Evolutionary conservation across 2,329 filamentous ascomycete genomes (phyloP).

Genomic region (Seiridium unicorne): DNA sequence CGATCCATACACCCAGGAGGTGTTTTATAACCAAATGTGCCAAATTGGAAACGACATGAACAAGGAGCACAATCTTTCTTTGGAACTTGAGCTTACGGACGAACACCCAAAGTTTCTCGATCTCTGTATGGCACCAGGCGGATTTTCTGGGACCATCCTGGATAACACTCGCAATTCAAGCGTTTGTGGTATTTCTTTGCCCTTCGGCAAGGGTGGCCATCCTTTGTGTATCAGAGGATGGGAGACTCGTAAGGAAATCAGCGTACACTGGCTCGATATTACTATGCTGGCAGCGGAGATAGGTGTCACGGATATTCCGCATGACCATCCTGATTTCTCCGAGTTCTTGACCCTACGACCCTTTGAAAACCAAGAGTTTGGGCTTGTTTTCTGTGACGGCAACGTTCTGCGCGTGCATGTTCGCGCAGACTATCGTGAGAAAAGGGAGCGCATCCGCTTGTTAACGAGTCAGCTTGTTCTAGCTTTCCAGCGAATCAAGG

Average conservation of each 20-base stretch:
- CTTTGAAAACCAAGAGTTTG: constrained; percentile 33
- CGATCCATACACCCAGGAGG: constrained; percentile 10
- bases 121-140: constrained; percentile 56
- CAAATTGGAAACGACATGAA: constrained; percentile 42
- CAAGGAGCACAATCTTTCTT: constrained; percentile 27
- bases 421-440: constrained; percentile 16
- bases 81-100: neutral
- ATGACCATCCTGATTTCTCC: constrained; percentile 26
- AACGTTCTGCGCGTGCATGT: constrained; percentile 25
- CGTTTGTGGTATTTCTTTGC: constrained; percentile 39
- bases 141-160: constrained; percentile 41
- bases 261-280: constrained; percentile 38
- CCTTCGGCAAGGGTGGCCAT: constrained; percentile 37
- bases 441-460: constrained; percentile 17
- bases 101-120: constrained; percentile 41
- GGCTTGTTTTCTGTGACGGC: constrained; percentile 35
- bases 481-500: constrained; percentile 38
- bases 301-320: constrained; percentile 29
- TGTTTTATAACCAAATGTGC: constrained; percentile 42
- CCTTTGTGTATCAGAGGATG: constrained; percentile 24
- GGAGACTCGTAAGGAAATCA: constrained; percentile 7
- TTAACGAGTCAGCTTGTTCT: constrained; percentile 18
- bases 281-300: constrained; percentile 50
- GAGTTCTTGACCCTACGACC: constrained; percentile 28
- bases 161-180: constrained; percentile 29